Evolutionary conservation across 331 rosid genomes (phyloP), one percentile per base, ranked within the genome.

Genomic region (Telfairia occidentalis): DNA sequence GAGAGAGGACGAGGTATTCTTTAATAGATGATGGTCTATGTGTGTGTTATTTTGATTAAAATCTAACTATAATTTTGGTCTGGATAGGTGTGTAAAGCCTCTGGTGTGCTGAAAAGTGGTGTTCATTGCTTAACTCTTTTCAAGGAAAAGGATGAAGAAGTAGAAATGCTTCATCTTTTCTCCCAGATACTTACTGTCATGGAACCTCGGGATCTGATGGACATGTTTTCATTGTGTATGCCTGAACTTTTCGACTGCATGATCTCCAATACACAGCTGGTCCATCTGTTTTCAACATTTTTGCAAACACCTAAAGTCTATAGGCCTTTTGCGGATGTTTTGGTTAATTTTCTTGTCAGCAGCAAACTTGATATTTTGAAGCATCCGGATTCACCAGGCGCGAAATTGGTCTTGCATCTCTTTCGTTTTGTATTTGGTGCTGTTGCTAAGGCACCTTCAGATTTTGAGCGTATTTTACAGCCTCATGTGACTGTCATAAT

Each of bases 121-220:
- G 96, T 95, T 57, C 97, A 95, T 83, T 95, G 99, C 90, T 86
- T 95, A 73, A 95, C 96, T 3, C 97, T 95, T 54, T 95, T 95
- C 84, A 95, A 90, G 84, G 99, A 95, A 83, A 95, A 95, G 81
- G 97, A 95, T 11, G 99, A 95, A 86, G 99, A 95, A 87, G 88
- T 87, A 90, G 99, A 95, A 55, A 95, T 95, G 99, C 88, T 92
- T 77, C 84, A 86, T 76, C 97, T 90, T 74, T 95, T 95, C 71
- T 92, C 97, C 45, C 97, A 92, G 88, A 95, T 95, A 86, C 85
- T 95, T 85, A 90, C 90, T 76, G 89, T 95, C 74, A 95, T 95
- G 99, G 99, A 95, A 78, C 97, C 97, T 70, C 92, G 99, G 29
- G 99, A 95, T 89, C 90, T 95, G 45, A 95, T 95, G 99, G 99